phyloP scores from a whole-genome alignment of 345 rosid species.

The Kandelia obovata region DNA sequence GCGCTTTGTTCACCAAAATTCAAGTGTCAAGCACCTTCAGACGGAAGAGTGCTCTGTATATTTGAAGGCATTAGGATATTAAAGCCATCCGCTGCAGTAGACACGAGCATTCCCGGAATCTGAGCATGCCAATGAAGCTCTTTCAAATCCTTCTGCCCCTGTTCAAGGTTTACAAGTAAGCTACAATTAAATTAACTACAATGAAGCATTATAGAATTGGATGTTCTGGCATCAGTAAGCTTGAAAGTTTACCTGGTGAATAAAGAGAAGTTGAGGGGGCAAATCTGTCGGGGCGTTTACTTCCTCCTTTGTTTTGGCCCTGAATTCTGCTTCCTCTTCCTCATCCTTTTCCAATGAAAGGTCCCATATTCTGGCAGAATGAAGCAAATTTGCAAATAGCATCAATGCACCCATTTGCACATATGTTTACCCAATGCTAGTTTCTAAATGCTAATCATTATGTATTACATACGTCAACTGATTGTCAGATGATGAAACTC shows the following conservation, averaged over 20 bases:
- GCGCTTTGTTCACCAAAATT: neutral
- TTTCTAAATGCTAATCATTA: neutral
- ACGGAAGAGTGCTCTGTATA: slow-evolving; percentile 80
- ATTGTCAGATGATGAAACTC: slow-evolving; percentile 83
- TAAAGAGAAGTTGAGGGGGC: slow-evolving; percentile 94
- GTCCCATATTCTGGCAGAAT: slow-evolving; percentile 80
- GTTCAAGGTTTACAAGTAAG: slow-evolving; percentile 14
- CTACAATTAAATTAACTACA: neutral
- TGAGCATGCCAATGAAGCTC: slow-evolving; percentile 94
- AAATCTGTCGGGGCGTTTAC: slow-evolving; percentile 79
- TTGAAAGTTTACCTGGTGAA: slow-evolving; percentile 67
- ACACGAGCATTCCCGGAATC: slow-evolving; percentile 87
- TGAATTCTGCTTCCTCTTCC: slow-evolving; percentile 94
- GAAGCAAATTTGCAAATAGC: slow-evolving; percentile 6
- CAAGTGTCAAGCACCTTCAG: slow-evolving; percentile 23
- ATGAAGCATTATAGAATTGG: slow-evolving; percentile 1
- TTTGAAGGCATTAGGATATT: slow-evolving; percentile 92
- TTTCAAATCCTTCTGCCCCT: slow-evolving; percentile 94
- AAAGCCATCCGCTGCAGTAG: slow-evolving; percentile 82
- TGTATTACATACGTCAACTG: slow-evolving; percentile 69
- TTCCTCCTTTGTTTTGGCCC: slow-evolving; percentile 70
- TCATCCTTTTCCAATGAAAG: slow-evolving; percentile 90
- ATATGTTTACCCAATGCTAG: neutral
- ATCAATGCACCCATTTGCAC: neutral
- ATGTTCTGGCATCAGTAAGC: neutral